A percentile compares a stretch with the other conserved stretches of the same genome.
Conservation (phyloP, 2,329 filamentous ascomycete genomes). For the Chaetothyriales sp. region DNA sequence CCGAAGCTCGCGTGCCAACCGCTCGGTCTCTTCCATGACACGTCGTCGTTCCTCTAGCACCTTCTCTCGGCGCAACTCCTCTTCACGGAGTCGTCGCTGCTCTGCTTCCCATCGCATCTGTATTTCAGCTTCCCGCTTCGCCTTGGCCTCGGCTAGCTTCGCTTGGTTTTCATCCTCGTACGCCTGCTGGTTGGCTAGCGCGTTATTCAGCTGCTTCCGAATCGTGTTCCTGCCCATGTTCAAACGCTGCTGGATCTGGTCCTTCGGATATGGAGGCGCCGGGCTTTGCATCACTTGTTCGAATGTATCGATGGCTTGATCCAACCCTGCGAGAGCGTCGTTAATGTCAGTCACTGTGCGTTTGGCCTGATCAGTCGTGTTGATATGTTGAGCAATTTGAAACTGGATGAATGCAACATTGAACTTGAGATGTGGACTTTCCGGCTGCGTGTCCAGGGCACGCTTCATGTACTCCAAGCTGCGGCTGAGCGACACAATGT, state of each 20-base stretch:
- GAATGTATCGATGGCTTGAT: slow-evolving; percentile 64
- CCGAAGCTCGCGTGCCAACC: slow-evolving; percentile 53
- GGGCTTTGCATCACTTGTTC: slow-evolving; percentile 44
- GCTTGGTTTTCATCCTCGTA: slow-evolving; percentile 89
- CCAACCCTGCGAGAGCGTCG: slow-evolving; percentile 62
- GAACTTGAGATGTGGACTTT: slow-evolving; percentile 85
- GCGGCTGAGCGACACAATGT: slow-evolving; percentile 45
- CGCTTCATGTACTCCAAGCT: slow-evolving; percentile 48
- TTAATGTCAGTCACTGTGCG: slow-evolving; percentile 68
- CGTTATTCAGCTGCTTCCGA: slow-evolving; percentile 75
- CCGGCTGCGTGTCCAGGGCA: slow-evolving; percentile 61
- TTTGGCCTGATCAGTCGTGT: slow-evolving; percentile 57
- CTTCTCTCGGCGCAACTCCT: slow-evolving; percentile 60
- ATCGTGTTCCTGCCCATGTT: slow-evolving; percentile 96
- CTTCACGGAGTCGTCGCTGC: slow-evolving; percentile 49
- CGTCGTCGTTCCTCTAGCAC: slow-evolving; percentile 73
- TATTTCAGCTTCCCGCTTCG: slow-evolving; percentile 66
- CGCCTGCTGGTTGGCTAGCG: slow-evolving; percentile 67
- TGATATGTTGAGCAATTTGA: slow-evolving; percentile 71
- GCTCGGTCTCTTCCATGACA: slow-evolving; percentile 61
- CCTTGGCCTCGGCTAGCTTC: slow-evolving; percentile 66
- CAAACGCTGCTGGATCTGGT: slow-evolving; percentile 83
- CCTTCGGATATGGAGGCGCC: slow-evolving; percentile 70
- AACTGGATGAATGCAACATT: slow-evolving; percentile 97
- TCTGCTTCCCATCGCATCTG: slow-evolving; percentile 63